phyloP scores from a whole-genome alignment of 805 yeast species.

The Candida maltosa region DNA sequence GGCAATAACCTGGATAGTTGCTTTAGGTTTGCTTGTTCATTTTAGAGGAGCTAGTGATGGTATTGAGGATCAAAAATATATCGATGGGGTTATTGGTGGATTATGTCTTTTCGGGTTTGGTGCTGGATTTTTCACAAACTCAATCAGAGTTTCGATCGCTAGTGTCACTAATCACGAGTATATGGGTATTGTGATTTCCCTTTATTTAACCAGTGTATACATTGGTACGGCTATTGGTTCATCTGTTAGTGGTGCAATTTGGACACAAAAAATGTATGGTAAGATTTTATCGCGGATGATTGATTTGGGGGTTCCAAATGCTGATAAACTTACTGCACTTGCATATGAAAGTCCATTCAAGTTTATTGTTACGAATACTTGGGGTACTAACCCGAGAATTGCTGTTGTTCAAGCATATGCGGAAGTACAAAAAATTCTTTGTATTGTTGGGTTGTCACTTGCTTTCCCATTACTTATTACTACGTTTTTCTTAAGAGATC shows the following conservation, averaged over 20 bases:
- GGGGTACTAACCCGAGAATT: slow-evolving; percentile 61
- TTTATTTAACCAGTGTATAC: slow-evolving; percentile 54
- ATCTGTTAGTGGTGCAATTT: slow-evolving; percentile 64
- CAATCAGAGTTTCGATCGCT: slow-evolving; percentile 59
- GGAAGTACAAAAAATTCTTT: slow-evolving; percentile 54
- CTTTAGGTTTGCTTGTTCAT: slow-evolving; percentile 56
- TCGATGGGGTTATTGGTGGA: slow-evolving; percentile 48
- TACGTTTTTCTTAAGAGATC: slow-evolving; percentile 36
- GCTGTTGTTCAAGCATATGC: slow-evolving; percentile 58
- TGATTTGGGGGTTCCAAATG: slow-evolving; percentile 11
- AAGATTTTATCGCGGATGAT: slow-evolving; percentile 32
- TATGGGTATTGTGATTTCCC: slow-evolving; percentile 58
- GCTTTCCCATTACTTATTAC: slow-evolving; percentile 45
- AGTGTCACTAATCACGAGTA: slow-evolving; percentile 58
- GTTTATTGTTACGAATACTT: slow-evolving; percentile 43
- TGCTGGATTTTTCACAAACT: slow-evolving; percentile 67
- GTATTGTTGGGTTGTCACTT: slow-evolving; percentile 52
- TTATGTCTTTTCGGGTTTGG: slow-evolving; percentile 66
- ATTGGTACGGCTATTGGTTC: slow-evolving; percentile 64
- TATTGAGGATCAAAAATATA: slow-evolving; percentile 3
- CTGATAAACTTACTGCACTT: slow-evolving; percentile 14
- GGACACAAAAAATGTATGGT: slow-evolving; percentile 55
- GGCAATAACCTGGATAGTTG: slow-evolving; percentile 49
- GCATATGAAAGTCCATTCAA: slow-evolving; percentile 46
- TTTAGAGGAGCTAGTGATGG: slow-evolving; percentile 49